Evolutionary conservation across 371 early-diverging fungal genomes (phyloP).

Genomic region (Lichtheimia hyalospora): DNA sequence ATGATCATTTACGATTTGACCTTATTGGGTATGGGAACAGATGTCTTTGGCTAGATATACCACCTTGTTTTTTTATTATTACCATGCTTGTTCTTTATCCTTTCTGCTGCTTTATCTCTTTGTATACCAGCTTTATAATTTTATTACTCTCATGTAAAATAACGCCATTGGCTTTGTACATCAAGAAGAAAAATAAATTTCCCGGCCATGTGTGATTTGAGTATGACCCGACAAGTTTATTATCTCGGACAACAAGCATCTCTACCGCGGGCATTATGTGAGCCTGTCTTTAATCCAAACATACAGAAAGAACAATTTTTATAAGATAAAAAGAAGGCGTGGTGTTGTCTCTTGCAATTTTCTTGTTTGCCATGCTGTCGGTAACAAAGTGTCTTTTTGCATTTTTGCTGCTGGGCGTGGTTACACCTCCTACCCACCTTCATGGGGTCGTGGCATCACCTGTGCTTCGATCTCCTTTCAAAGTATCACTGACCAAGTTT

Average conservation of each 20-base stretch:
- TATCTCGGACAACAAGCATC: no score
- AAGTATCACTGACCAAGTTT: constrained; percentile 1
- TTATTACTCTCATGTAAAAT: no score
- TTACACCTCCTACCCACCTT: background rate
- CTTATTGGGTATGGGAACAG: constrained; percentile 28
- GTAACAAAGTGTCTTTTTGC: background rate
- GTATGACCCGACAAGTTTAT: no score
- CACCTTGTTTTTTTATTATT: background rate
- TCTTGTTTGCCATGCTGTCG: no score
- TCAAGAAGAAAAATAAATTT: no score
- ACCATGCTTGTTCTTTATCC: background rate
- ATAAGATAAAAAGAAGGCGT: no score
- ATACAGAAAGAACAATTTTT: no score
- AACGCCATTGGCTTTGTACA: no score
- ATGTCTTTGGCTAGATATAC: constrained; percentile 24
- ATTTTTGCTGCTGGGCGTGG: constrained; percentile 1
- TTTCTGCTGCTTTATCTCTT: constrained; percentile 1
- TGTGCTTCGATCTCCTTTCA: background rate
- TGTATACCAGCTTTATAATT: background rate
- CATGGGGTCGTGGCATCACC: background rate
- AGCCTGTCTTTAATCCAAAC: no score
- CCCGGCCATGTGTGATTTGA: no score
- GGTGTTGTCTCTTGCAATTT: no score
- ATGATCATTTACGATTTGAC: constrained; percentile 44
- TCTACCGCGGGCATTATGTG: no score